Evolutionary conservation across 108 stramenopile genomes (phyloP).

Genomic region (Pinguiococcus pyrenoidosus): DNA sequence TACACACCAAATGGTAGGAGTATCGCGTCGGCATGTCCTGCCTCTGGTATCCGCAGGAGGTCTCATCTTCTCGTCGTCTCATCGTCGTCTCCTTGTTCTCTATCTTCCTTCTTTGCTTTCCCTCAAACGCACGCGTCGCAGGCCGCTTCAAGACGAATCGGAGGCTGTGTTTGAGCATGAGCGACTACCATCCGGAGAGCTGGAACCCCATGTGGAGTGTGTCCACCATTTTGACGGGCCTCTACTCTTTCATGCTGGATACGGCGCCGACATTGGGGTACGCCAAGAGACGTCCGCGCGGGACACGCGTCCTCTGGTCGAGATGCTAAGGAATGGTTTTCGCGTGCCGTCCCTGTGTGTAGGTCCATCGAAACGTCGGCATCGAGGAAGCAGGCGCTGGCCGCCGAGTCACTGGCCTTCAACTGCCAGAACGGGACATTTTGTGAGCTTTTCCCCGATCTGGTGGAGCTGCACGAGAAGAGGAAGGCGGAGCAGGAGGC

Average conservation of each 20-base stretch:
- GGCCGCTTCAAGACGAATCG: constrained; percentile 71
- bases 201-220: constrained; percentile 87
- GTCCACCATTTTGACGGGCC: constrained; percentile 77
- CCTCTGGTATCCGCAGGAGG: background rate
- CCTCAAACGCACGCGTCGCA: background rate
- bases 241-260: constrained; percentile 91
- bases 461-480: constrained; percentile 33
- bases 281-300: no score
- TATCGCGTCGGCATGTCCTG: constrained; percentile 6
- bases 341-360: no score
- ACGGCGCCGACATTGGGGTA: constrained; percentile 65
- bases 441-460: constrained; percentile 29
- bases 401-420: constrained; percentile 60
- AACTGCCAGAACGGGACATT: constrained; percentile 28
- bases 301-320: no score
- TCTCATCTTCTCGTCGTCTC: background rate
- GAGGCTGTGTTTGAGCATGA: constrained; percentile 77
- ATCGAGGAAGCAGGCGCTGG: constrained; percentile 59
- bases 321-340: no score
- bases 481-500: no score
- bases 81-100: background rate
- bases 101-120: background rate
- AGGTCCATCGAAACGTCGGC: no score
- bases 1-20: constrained; percentile 59
- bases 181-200: constrained; percentile 77